Evolutionary conservation across 2,329 filamentous ascomycete species (phyloP).

Genomic region (Alternaria postmessia): DNA sequence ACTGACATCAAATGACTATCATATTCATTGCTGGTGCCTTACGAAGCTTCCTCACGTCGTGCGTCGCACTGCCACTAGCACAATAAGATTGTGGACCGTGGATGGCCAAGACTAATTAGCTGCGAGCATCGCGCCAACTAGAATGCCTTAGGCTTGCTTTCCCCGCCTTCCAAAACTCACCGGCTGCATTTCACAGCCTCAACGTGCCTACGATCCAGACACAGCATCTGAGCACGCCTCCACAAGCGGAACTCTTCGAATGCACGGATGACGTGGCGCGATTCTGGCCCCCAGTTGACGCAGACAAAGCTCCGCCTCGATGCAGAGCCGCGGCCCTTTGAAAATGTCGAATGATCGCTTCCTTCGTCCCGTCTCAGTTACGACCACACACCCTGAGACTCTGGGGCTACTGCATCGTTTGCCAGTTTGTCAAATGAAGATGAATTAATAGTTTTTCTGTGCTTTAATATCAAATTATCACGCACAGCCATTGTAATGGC

Average conservation of each 20-base stretch:
- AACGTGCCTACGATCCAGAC: conserved; percentile 19
- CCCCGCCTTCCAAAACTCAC: conserved; percentile 4
- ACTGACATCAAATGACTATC: no score
- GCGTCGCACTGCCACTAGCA: no score
- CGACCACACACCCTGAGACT: background rate
- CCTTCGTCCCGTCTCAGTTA: conserved; percentile 8
- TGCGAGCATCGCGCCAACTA: background rate
- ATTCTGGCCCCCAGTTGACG: conserved; percentile 26
- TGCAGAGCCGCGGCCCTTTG: conserved; percentile 31
- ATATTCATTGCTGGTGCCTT: no score
- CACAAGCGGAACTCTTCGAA: conserved; percentile 12
- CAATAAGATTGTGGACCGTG: no score
- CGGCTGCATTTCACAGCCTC: conserved; percentile 16
- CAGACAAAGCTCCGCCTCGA: conserved; percentile 27
- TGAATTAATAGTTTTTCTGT: background rate
- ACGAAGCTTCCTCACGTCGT: no score
- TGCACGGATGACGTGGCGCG: conserved; percentile 32
- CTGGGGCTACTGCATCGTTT: background rate
- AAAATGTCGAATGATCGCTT: conserved; percentile 24
- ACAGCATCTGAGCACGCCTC: conserved; percentile 11
- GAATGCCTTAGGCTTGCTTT: background rate
- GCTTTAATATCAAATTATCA: background rate
- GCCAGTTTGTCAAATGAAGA: background rate
- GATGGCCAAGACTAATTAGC: background rate
- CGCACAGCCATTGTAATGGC: conserved; percentile 11